Percentiles rank a stretch among this genome's conserved stretches.
These are phyloP conservation scores for Anethum foeniculum DNA, from an alignment of 140 eudicot genomes.

Conservation along the genomic window DNA sequence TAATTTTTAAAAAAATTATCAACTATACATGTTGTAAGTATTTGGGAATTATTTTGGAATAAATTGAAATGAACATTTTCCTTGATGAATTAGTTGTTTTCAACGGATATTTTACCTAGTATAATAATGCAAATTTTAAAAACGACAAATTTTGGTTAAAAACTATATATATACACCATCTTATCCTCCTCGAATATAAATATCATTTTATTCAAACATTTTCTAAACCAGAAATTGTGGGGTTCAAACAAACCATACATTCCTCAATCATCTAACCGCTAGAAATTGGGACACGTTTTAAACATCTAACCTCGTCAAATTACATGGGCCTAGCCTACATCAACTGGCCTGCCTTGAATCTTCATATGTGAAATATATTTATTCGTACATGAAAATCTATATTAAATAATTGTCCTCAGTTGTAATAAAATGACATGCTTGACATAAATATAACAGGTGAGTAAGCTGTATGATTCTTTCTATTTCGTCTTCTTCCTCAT, in stretches of 20 bases:
- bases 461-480: neutral
- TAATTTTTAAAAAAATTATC: too few species aligned
- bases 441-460: neutral
- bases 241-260: neutral
- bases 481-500: conserved; percentile 1
- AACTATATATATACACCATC: neutral
- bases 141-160: neutral
- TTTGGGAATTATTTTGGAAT: too few species aligned
- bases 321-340: neutral
- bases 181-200: neutral
- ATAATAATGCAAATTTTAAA: neutral
- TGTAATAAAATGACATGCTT: neutral
- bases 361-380: too few species aligned
- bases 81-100: too few species aligned
- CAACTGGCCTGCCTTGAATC: neutral
- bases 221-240: neutral
- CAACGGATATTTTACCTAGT: neutral
- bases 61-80: too few species aligned
- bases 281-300: neutral
- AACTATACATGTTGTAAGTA: too few species aligned
- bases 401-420: neutral
- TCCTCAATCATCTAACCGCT: neutral
- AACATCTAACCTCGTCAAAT: neutral
- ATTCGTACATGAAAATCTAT: neutral
- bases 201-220: neutral